Evolutionary conservation across 2,329 filamentous ascomycete genomes (phyloP).

Genomic region (Xylaria multiplex): DNA sequence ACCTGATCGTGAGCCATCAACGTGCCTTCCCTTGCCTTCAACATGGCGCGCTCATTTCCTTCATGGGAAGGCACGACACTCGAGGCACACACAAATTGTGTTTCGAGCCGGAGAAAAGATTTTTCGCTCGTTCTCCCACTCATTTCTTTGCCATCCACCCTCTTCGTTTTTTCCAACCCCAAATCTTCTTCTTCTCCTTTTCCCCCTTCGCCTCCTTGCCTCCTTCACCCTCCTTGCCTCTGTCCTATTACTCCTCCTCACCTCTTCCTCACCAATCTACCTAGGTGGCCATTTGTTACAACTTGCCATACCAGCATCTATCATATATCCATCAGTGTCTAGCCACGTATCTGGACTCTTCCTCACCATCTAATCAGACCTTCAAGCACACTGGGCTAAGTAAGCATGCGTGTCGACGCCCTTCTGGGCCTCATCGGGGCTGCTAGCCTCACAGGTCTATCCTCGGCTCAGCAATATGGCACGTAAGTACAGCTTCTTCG

Average conservation of each 20-base stretch:
- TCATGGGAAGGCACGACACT: conserved; percentile 24
- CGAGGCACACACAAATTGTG: conserved; percentile 23
- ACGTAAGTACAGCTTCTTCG: conserved; percentile 38
- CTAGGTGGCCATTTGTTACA: conserved; percentile 40
- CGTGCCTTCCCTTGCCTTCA: conserved; percentile 25
- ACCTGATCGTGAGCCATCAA: neutral
- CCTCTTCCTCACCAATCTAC: conserved; percentile 28
- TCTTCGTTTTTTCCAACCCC: conserved; percentile 27
- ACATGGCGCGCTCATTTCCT: conserved; percentile 10
- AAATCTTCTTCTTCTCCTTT: conserved; percentile 27
- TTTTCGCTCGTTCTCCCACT: conserved; percentile 27
- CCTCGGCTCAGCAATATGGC: conserved; percentile 44
- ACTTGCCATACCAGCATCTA: conserved; percentile 31
- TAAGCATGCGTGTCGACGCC: conserved; percentile 44
- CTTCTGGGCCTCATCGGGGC: conserved; percentile 44
- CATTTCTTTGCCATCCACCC: conserved; percentile 24
- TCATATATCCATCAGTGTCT: conserved; percentile 22
- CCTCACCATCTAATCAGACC: conserved; percentile 27
- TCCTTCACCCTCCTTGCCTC: conserved; percentile 12
- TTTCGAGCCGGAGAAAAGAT: conserved; percentile 11
- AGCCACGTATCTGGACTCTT: conserved; percentile 23
- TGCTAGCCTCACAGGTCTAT: conserved; percentile 41
- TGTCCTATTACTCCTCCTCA: conserved; percentile 7
- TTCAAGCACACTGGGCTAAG: conserved; percentile 15
- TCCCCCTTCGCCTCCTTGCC: conserved; percentile 2